Base-by-base conservation (phyloP, 1,284 basidiomycete species). In the Farysia itapuensis region DNA sequence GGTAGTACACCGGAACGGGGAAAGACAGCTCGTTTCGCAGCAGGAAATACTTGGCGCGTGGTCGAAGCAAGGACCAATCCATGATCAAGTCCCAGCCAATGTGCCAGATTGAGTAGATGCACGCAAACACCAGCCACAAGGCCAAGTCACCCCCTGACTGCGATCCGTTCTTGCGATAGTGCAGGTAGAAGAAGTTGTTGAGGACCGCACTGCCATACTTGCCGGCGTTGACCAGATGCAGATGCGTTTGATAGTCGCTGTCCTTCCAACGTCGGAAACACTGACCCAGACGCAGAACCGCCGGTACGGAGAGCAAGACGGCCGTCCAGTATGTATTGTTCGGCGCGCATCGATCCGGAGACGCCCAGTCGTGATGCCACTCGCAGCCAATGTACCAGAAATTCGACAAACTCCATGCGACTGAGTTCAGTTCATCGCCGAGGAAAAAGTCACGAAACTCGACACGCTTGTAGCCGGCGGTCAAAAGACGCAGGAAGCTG, bases 251-350 rank as follows among this genome's bases (percentile, higher is more conserved):
- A 30, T 54, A 49, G 21, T 65, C 79, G 7, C 88, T 89, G 74
- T 95, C 92, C 28, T 78, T 78, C 75, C 86, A 96, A 80, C 93
- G 89, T 67, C 86, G 87, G 31, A 94, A 69, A 75, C 89, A 90
- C 75, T 97, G 93, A 11, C 88, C 80, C 34, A 92, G 74, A 79
- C 93, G 90, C 24, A 85, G 79, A 1, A 88, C 44, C 13, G 87
- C 81, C 0, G 90, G 89, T 1, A 89, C 61, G 78, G 83, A 19
- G 2, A 87, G 78, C 2, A 82, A 63, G 58, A 84, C 85, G 2
- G 73, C 61, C 4, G 68, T 68, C 72, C 72, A 75, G 32, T 49
- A 74, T 1, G 72, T 73, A n/a, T 21, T 24, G 33, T 69, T 67
- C 9, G 63, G 64, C 7, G 39, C 35, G 49, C 73, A 75, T 12